Percentiles rank a stretch among this genome's conserved stretches.
Conservation (phyloP, 805 yeast species). For the Hanseniaspora lachancei region DNA sequence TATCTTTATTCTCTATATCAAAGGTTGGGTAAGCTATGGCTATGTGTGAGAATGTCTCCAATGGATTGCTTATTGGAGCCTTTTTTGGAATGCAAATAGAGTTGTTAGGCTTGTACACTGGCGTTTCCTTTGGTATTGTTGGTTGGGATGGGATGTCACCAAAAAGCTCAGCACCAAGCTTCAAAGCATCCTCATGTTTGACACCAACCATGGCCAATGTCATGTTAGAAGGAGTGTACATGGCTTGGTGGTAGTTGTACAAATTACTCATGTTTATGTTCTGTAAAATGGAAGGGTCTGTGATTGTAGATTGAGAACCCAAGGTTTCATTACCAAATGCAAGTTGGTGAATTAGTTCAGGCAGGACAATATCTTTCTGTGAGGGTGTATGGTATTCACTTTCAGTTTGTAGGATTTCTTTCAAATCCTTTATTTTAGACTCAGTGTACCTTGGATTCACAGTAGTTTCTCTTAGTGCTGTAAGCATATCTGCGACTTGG, state of each 20-base stretch:
- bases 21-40: slow-evolving; percentile 82
- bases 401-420: slow-evolving; percentile 47
- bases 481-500: slow-evolving; percentile 49
- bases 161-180: slow-evolving; percentile 47
- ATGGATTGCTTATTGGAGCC: slow-evolving; percentile 44
- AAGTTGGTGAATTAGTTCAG: slow-evolving; percentile 77
- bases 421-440: slow-evolving; percentile 62
- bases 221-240: slow-evolving; percentile 66
- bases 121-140: slow-evolving; percentile 16
- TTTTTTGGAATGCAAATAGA: slow-evolving; percentile 36
- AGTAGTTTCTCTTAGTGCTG: slow-evolving; percentile 64
- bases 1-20: slow-evolving; percentile 69
- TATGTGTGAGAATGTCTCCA: slow-evolving; percentile 72
- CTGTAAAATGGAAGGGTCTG: slow-evolving; percentile 16
- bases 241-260: slow-evolving; percentile 28
- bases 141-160: slow-evolving; percentile 42
- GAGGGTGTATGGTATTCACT: neutral
- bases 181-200: slow-evolving; percentile 52
- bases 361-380: slow-evolving; percentile 66
- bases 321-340: slow-evolving; percentile 63
- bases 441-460: slow-evolving; percentile 53
- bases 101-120: neutral
- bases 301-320: slow-evolving; percentile 65
- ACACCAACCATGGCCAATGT: slow-evolving; percentile 86
- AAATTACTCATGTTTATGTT: neutral